These are phyloP conservation scores for Penicillium alfredii DNA, from an alignment of 495 filamentous ascomycete genomes.

Conservation along the genomic window DNA sequence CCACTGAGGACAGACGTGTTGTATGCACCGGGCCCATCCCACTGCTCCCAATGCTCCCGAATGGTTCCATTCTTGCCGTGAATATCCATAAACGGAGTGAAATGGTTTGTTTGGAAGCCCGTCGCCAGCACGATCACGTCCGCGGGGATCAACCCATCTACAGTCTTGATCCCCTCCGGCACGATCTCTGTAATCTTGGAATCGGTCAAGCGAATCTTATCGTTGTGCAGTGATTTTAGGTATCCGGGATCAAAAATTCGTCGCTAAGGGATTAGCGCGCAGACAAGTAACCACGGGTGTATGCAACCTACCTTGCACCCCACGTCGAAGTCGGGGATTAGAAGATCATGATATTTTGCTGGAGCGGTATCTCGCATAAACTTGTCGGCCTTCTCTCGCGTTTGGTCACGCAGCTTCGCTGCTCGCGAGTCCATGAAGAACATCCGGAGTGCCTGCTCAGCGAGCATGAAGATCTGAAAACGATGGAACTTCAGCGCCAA, in stretches of 20 bases:
- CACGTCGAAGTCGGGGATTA: conserved; percentile 49
- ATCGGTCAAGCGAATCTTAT: conserved; percentile 39
- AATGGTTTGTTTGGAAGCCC: conserved; percentile 42
- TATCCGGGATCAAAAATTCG: conserved; percentile 36
- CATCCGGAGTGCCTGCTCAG: conserved; percentile 32
- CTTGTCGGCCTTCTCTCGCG: conserved; percentile 24
- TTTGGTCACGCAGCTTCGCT: conserved; percentile 24
- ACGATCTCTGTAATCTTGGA: conserved; percentile 14
- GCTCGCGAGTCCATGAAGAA: conserved; percentile 26
- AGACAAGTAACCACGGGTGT: not conserved
- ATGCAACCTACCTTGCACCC: conserved; percentile 42
- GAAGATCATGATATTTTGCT: conserved; percentile 48
- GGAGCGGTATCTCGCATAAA: conserved; percentile 44
- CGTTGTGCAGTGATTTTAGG: conserved; percentile 14
- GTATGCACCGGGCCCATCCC: conserved; percentile 48
- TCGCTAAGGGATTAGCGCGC: conserved; percentile 14
- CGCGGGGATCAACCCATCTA: conserved; percentile 32
- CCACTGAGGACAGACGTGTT: conserved; percentile 47
- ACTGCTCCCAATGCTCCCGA: conserved; percentile 35
- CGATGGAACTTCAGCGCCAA: conserved; percentile 21
- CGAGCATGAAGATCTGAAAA: conserved; percentile 18
- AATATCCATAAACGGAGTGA: conserved; percentile 33
- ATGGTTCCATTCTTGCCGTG: conserved; percentile 37
- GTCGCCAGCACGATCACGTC: conserved; percentile 49
- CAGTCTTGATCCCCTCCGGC: conserved; percentile 20